Evolutionary conservation across 139 green algal species (phyloP).

Genomic region (Closterium sp.): DNA sequence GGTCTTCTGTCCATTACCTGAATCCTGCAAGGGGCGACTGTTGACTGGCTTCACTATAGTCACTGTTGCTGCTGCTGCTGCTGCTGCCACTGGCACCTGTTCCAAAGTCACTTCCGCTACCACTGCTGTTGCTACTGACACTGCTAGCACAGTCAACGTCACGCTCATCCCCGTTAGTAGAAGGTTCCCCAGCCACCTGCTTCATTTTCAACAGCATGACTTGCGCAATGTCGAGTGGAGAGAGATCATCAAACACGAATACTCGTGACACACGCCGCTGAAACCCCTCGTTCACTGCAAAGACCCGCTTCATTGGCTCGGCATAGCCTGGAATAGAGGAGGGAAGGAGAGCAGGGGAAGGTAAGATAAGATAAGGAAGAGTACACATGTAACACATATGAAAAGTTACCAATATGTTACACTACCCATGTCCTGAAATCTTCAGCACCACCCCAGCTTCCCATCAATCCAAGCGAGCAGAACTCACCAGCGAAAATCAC

Average conservation of each 20-base stretch:
- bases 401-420: background rate
- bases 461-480: background rate
- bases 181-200: background rate
- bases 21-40: background rate
- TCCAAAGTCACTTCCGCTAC: background rate
- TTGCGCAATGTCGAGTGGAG: background rate
- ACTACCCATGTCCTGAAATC: background rate
- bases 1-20: no score
- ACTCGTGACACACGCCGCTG: background rate
- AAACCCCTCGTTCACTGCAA: conserved; percentile 25
- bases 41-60: background rate
- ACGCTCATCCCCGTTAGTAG: background rate
- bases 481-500: conserved; percentile 9
- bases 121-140: background rate
- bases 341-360: background rate
- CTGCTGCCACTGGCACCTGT: background rate
- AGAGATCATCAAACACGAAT: conserved; percentile 12
- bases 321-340: conserved; percentile 1
- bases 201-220: conserved; percentile 12
- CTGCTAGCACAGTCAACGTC: background rate
- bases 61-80: background rate
- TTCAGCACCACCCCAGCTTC: background rate
- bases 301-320: conserved; percentile 18
- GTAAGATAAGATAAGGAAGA: background rate
- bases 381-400: background rate